A percentile compares a stretch with the other conserved stretches of the same genome.
Evolutionary conservation across 2,329 filamentous ascomycete genomes (phyloP).

Genomic region (Fusarium brachygibbosum): DNA sequence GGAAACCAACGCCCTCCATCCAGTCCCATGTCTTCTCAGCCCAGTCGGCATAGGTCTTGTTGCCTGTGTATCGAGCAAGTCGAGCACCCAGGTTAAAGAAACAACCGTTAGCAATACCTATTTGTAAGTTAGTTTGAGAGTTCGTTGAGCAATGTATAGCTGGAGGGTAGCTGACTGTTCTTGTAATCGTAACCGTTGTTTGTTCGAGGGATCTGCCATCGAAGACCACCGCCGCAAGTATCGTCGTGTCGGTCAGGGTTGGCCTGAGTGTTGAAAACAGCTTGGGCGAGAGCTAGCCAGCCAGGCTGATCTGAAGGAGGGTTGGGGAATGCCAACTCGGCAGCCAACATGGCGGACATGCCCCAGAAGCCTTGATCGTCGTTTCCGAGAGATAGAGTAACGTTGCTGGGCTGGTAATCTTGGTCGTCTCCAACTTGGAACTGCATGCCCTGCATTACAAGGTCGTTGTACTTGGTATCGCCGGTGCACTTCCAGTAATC

Average conservation of each 20-base stretch:
- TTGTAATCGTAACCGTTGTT: constrained; percentile 85
- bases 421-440: constrained; percentile 66
- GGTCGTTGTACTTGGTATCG: constrained; percentile 69
- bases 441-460: constrained; percentile 65
- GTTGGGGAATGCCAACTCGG: constrained; percentile 69
- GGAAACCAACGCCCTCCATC: constrained; percentile 67
- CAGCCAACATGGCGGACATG: constrained; percentile 72
- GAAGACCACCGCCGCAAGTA: constrained; percentile 71
- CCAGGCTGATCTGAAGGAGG: constrained; percentile 63
- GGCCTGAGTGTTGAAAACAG: constrained; percentile 72
- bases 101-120: constrained; percentile 69
- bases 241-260: constrained; percentile 69
- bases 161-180: constrained; percentile 59
- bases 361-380: constrained; percentile 78
- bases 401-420: constrained; percentile 69
- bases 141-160: neutral
- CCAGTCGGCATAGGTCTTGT: constrained; percentile 74
- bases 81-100: constrained; percentile 77
- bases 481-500: constrained; percentile 75
- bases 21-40: constrained; percentile 75
- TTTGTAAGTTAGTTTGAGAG: neutral
- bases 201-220: constrained; percentile 82
- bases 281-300: constrained; percentile 71
- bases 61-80: constrained; percentile 77
- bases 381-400: constrained; percentile 68